A percentile compares a stretch with the other conserved stretches of the same genome.
Conservation (phyloP, 106 monocot species). For the Apostasia shenzhenica region DNA sequence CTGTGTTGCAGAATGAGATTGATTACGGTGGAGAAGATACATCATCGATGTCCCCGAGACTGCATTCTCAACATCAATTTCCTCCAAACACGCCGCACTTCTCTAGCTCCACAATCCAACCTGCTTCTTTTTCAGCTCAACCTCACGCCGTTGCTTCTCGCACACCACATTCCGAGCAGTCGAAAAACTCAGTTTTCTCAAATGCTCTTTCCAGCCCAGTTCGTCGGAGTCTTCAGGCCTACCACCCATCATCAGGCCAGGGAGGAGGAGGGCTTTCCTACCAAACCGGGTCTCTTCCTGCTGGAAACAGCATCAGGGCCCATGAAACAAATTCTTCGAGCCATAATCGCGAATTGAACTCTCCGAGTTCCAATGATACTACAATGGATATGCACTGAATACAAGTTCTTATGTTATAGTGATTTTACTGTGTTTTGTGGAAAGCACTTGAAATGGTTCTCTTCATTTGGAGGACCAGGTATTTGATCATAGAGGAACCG, state of each 20-base stretch:
- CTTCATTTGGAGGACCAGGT: no score
- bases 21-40: conserved; percentile 46
- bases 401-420: background rate
- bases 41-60: conserved; percentile 24
- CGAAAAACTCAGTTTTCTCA: conserved; percentile 48
- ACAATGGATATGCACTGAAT: conserved; percentile 54
- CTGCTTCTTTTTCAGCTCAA: conserved; percentile 12
- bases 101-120: conserved; percentile 18
- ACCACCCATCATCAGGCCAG: conserved; percentile 25
- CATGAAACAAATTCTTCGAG: conserved; percentile 2
- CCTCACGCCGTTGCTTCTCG: conserved; percentile 19
- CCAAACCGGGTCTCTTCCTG: conserved; percentile 7
- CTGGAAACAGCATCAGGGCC: conserved; percentile 3
- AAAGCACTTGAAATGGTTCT: background rate
- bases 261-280: conserved; percentile 5
- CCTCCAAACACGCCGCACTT: conserved; percentile 11
- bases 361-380: conserved; percentile 25
- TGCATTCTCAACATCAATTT: conserved; percentile 19
- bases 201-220: conserved; percentile 53
- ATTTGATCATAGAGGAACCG: no score
- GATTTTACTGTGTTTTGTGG: background rate
- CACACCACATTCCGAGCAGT: conserved; percentile 21
- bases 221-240: conserved; percentile 35
- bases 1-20: conserved; percentile 44
- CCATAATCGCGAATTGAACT: conserved; percentile 7